A percentile compares a stretch with the other conserved stretches of the same genome.
phyloP scores from a whole-genome alignment of 1,284 basidiomycete species.

The Ganoderma leucocontextum region DNA sequence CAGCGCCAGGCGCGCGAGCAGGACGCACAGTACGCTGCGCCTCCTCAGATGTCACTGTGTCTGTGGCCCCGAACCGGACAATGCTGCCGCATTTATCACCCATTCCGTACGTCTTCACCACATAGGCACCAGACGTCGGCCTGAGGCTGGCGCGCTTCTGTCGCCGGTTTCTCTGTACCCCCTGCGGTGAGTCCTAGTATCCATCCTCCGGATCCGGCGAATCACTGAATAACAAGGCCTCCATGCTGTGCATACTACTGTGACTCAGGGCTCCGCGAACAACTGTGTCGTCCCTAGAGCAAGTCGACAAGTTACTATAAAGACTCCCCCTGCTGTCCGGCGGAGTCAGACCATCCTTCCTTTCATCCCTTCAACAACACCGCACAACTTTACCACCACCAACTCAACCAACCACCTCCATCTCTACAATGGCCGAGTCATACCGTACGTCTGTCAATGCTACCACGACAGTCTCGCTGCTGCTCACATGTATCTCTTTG shows the following conservation, averaged over 20 bases:
- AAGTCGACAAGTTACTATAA: conserved; percentile 26
- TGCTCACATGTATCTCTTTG: neutral
- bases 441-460: conserved; percentile 30
- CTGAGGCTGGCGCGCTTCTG: conserved; percentile 25
- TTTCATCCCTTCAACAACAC: conserved; percentile 13
- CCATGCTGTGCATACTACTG: conserved; percentile 35
- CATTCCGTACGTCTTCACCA: conserved; percentile 23
- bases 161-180: conserved; percentile 12
- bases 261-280: conserved; percentile 35
- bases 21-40: conserved; percentile 31
- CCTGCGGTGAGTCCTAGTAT: conserved; percentile 28
- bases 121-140: conserved; percentile 21
- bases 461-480: neutral
- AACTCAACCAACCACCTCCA: conserved; percentile 6
- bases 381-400: neutral
- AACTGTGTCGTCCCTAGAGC: conserved; percentile 17
- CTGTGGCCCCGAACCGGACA: conserved; percentile 15
- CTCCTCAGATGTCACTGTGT: conserved; percentile 27
- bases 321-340: conserved; percentile 14
- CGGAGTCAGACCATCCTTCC: conserved; percentile 24
- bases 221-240: conserved; percentile 28
- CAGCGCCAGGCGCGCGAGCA: conserved; percentile 17
- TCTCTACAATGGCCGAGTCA: conserved; percentile 31
- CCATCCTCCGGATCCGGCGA: conserved; percentile 35
- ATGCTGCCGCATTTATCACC: conserved; percentile 27